These are phyloP conservation scores for Neltuma alba DNA, from an alignment of 306 rosid species.

Conservation along the genomic window DNA sequence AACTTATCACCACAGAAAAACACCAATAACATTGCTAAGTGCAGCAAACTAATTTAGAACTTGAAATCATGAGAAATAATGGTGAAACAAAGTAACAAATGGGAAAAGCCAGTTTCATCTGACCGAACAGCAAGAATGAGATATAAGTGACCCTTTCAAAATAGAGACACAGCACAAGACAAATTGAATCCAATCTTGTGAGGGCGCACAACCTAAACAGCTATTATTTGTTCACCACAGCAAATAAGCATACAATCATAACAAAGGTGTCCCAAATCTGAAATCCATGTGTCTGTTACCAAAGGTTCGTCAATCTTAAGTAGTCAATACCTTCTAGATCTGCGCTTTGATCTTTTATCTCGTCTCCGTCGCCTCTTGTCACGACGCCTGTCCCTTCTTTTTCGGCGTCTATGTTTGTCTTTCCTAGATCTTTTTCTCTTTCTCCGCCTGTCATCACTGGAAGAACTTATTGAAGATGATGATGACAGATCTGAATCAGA, in stretches of 20 bases:
- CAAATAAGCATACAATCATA: background rate
- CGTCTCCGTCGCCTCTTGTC: slow-evolving; percentile 65
- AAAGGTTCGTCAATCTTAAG: slow-evolving; percentile 1
- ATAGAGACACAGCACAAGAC: background rate
- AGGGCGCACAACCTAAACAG: background rate
- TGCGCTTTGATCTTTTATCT: slow-evolving; percentile 71
- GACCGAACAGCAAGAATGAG: background rate
- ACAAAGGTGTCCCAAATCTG: background rate
- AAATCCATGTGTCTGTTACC: background rate
- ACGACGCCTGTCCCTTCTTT: slow-evolving; percentile 67
- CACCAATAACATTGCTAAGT: background rate
- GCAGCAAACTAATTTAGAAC: background rate
- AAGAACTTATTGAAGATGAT: slow-evolving; percentile 74
- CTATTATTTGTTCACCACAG: background rate
- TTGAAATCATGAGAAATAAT: no score
- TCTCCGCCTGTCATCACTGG: slow-evolving; percentile 78
- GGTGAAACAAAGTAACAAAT: background rate
- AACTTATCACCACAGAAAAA: background rate
- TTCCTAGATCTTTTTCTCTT: slow-evolving; percentile 82
- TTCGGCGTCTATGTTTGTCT: slow-evolving; percentile 68
- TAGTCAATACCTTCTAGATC: slow-evolving; percentile 65
- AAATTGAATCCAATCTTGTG: background rate
- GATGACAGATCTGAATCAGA: slow-evolving; percentile 74
- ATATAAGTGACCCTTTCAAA: background rate
- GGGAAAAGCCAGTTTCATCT: background rate